These are phyloP conservation scores for Glomus cerebriforme DNA, from an alignment of 192 early-diverging fungal genomes.

Conservation along the genomic window DNA sequence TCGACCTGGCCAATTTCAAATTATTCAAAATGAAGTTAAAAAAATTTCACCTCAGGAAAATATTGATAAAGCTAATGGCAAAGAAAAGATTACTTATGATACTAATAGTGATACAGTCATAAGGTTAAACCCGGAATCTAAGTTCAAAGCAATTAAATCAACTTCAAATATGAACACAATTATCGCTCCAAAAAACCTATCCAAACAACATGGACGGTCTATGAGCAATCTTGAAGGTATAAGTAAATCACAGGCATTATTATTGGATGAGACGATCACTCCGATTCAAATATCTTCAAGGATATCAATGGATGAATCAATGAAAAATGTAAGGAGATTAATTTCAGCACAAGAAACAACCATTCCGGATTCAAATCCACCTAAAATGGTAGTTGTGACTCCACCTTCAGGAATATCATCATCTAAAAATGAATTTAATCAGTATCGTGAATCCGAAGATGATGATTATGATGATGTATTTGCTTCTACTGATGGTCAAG, in stretches of 20 bases:
- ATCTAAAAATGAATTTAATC: background rate
- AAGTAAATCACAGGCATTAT: background rate
- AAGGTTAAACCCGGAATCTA: background rate
- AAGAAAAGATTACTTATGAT: background rate
- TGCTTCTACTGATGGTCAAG: constrained; percentile 7
- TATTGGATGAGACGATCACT: background rate
- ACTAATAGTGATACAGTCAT: background rate
- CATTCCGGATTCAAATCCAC: too few species aligned
- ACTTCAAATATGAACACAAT: background rate
- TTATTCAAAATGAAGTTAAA: background rate
- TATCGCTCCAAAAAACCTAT: background rate
- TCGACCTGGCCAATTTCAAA: background rate
- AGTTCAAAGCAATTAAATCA: background rate
- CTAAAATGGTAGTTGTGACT: background rate
- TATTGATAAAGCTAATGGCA: background rate
- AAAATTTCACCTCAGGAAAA: background rate
- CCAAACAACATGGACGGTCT: background rate
- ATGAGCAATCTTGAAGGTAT: background rate
- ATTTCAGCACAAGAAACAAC: background rate
- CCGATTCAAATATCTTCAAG: background rate
- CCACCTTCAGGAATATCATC: background rate
- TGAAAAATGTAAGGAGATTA: background rate
- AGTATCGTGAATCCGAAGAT: constrained; percentile 27
- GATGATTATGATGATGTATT: constrained; percentile 27
- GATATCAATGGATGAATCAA: background rate